Evolutionary conservation across 192 early-diverging fungal species (phyloP).

Genomic region (Chytriomyces hyalinus): DNA sequence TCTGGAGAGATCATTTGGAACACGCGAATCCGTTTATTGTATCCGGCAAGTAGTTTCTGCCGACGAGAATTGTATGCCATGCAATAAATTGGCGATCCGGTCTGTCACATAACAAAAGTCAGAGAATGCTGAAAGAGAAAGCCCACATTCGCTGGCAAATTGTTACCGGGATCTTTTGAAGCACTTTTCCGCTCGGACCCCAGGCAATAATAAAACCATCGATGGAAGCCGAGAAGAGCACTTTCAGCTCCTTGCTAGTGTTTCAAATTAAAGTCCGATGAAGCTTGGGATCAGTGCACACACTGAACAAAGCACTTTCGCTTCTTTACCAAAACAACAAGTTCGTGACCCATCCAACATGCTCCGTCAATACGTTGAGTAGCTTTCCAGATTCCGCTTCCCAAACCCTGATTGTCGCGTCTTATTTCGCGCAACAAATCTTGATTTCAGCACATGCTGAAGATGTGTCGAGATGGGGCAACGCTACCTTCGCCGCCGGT

Average conservation of each 20-base stretch:
- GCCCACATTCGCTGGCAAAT: background rate
- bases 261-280: background rate
- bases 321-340: slow-evolving; percentile 52
- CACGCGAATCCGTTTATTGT: slow-evolving; percentile 59
- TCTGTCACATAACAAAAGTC: slow-evolving; percentile 38
- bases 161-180: slow-evolving; percentile 61
- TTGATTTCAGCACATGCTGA: background rate
- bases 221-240: slow-evolving; percentile 59
- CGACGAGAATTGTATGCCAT: slow-evolving; percentile 62
- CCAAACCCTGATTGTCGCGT: slow-evolving; percentile 59
- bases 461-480: background rate
- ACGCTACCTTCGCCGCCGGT: slow-evolving; percentile 61
- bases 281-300: background rate
- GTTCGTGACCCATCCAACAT: slow-evolving; percentile 61
- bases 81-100: slow-evolving; percentile 61
- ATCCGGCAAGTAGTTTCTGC: slow-evolving; percentile 62
- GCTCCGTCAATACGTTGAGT: slow-evolving; percentile 45
- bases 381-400: slow-evolving; percentile 62
- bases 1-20: slow-evolving; percentile 55
- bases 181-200: slow-evolving; percentile 54
- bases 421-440: slow-evolving; percentile 32
- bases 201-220: slow-evolving; percentile 64
- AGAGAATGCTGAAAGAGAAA: background rate
- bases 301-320: background rate
- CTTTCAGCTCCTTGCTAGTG: slow-evolving; percentile 60